Conservation (phyloP, 2,329 filamentous ascomycete genomes). For the Neocucurbitaria cava region DNA sequence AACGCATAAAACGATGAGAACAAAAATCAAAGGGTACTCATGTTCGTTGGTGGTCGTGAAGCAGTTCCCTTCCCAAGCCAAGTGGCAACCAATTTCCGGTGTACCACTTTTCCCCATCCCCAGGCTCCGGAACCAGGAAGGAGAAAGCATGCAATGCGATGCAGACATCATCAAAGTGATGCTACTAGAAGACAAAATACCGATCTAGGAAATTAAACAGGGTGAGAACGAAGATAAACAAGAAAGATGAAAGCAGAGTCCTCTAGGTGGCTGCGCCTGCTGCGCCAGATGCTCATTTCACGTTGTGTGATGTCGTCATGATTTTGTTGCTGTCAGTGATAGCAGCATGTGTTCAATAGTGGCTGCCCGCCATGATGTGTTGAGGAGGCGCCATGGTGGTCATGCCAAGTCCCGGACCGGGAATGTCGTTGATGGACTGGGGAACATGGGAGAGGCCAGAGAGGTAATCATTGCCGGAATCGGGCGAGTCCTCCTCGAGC, state of each 20-base stretch:
- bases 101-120: constrained; percentile 16
- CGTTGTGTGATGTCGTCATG: constrained; percentile 27
- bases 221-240: constrained; percentile 29
- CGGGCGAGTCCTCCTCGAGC: constrained; percentile 78
- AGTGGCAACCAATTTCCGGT: constrained; percentile 17
- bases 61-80: constrained; percentile 3
- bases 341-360: constrained; percentile 44
- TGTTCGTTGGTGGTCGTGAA: constrained; percentile 28
- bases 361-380: constrained; percentile 53
- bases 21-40: constrained; percentile 18
- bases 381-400: constrained; percentile 53
- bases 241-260: constrained; percentile 23
- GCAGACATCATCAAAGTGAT: constrained; percentile 24
- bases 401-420: constrained; percentile 43
- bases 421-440: constrained; percentile 45
- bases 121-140: constrained; percentile 14
- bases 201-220: constrained; percentile 37
- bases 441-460: constrained; percentile 36
- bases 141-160: constrained; percentile 36
- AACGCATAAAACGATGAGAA: constrained; percentile 11
- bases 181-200: constrained; percentile 19
- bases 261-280: constrained; percentile 29
- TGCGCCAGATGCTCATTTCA: constrained; percentile 36
- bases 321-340: constrained; percentile 13
- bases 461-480: constrained; percentile 70